phyloP scores from a whole-genome alignment of 257 asterid species.

The Prunella vulgaris region DNA sequence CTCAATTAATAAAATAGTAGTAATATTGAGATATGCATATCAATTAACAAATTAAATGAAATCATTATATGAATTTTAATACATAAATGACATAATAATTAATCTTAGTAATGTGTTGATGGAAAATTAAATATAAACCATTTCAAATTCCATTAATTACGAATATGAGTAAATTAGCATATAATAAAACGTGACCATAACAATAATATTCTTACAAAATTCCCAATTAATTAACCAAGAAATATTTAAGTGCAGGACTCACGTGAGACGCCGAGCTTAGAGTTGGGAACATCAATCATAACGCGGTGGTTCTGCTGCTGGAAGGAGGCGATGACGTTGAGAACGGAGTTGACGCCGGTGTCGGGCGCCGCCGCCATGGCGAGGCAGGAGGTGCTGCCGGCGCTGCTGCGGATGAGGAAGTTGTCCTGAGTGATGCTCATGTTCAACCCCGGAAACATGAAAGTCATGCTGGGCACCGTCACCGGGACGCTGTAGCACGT shows the following conservation, averaged over 20 bases:
- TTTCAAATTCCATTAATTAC: no score
- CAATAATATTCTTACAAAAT: background rate
- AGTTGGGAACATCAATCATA: slow-evolving; percentile 61
- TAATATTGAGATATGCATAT: no score
- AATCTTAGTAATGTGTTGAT: no score
- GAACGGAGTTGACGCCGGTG: slow-evolving; percentile 55
- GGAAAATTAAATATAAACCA: no score
- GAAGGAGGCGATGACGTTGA: slow-evolving; percentile 74
- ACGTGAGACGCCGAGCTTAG: slow-evolving; percentile 66
- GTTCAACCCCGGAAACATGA: slow-evolving; percentile 55
- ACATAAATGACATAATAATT: no score
- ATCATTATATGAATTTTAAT: no score
- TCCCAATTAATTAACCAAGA: background rate
- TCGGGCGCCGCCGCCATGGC: slow-evolving; percentile 91
- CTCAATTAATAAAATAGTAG: no score
- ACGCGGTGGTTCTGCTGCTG: slow-evolving; percentile 90
- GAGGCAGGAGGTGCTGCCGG: slow-evolving; percentile 63
- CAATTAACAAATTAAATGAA: no score
- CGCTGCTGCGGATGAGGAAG: slow-evolving; percentile 52
- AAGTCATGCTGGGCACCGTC: slow-evolving; percentile 38
- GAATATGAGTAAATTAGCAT: no score
- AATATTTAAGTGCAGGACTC: slow-evolving; percentile 45
- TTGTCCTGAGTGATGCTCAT: slow-evolving; percentile 55
- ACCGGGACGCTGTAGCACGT: slow-evolving; percentile 55
- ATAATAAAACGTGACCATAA: no score